A percentile compares a stretch with the other conserved stretches of the same genome.
Evolutionary conservation across 352 stramenopile genomes (phyloP).

Genomic region (Discostella stelligera): DNA sequence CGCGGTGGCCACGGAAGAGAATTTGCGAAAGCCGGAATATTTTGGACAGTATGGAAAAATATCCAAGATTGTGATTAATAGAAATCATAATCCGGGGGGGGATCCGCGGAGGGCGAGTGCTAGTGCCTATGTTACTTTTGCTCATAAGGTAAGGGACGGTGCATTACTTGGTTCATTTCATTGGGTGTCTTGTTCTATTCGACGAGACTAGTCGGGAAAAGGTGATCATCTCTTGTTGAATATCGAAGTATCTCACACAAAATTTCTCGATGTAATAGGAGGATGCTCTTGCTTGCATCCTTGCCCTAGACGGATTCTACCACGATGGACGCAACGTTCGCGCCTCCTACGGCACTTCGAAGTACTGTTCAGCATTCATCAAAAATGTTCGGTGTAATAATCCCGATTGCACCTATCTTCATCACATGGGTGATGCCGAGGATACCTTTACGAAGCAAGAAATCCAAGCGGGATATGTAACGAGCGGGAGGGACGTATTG

Average conservation of each 20-base stretch:
- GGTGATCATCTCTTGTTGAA: neutral
- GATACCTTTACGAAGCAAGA: conserved; percentile 85
- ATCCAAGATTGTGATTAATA: conserved; percentile 83
- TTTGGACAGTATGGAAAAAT: conserved; percentile 85
- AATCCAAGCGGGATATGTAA: conserved; percentile 85
- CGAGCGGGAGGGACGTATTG: conserved; percentile 77
- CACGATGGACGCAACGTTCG: conserved; percentile 78
- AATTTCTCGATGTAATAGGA: conserved; percentile 50
- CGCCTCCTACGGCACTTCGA: conserved; percentile 80
- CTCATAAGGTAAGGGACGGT: conserved; percentile 70
- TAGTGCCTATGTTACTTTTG: conserved; percentile 82
- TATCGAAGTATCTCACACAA: conserved; percentile 3
- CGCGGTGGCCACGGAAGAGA: conserved; percentile 73
- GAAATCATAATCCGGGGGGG: conserved; percentile 70
- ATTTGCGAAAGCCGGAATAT: conserved; percentile 76
- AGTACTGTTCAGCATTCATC: conserved; percentile 85
- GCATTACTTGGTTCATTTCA: neutral
- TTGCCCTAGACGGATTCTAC: conserved; percentile 81
- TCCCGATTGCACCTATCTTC: conserved; percentile 83
- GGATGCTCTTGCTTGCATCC: conserved; percentile 80
- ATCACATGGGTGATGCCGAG: conserved; percentile 80
- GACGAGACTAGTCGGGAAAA: neutral
- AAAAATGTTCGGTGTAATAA: conserved; percentile 85
- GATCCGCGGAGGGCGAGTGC: conserved; percentile 72
- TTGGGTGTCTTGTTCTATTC: conserved; percentile 1